Percentiles rank a stretch among this genome's conserved stretches.
Conservation (phyloP, 345 rosid genomes). For the Populus davidiana region DNA sequence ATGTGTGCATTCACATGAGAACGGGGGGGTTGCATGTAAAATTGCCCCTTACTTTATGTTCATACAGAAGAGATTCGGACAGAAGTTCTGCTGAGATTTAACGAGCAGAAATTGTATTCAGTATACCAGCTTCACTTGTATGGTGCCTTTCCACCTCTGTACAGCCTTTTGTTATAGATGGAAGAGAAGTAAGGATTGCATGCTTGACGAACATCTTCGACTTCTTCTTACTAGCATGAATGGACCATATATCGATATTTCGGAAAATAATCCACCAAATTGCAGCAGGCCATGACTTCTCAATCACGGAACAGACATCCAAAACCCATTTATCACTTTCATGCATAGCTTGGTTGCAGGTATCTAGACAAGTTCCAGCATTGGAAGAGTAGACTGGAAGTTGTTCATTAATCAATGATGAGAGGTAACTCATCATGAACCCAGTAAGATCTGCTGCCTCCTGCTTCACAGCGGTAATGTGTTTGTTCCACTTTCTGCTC, state of each 20-base stretch:
- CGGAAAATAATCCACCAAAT: conserved; percentile 72
- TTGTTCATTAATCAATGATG: conserved; percentile 32
- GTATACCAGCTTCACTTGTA: conserved; percentile 30
- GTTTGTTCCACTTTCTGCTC: conserved; percentile 43
- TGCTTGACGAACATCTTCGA: conserved; percentile 63
- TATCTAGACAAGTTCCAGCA: conserved; percentile 18
- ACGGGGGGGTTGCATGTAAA: neutral
- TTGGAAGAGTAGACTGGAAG: conserved; percentile 20
- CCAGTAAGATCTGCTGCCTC: conserved; percentile 75
- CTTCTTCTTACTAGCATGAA: conserved; percentile 53
- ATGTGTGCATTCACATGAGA: no score
- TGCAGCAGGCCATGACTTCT: conserved; percentile 58
- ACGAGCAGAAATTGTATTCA: conserved; percentile 36
- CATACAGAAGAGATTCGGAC: conserved; percentile 56
- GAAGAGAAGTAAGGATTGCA: conserved; percentile 50
- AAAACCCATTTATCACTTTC: conserved; percentile 49
- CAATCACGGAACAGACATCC: conserved; percentile 48
- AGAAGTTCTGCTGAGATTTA: conserved; percentile 66
- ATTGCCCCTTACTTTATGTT: conserved; percentile 51
- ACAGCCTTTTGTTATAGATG: conserved; percentile 30
- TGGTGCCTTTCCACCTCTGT: conserved; percentile 23
- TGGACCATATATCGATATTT: conserved; percentile 76
- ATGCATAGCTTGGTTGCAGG: conserved; percentile 21
- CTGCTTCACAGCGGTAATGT: conserved; percentile 43
- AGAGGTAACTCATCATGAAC: conserved; percentile 48